Base-by-base conservation (phyloP, 306 rosid genomes). In the Quercus wislizeni region DNA sequence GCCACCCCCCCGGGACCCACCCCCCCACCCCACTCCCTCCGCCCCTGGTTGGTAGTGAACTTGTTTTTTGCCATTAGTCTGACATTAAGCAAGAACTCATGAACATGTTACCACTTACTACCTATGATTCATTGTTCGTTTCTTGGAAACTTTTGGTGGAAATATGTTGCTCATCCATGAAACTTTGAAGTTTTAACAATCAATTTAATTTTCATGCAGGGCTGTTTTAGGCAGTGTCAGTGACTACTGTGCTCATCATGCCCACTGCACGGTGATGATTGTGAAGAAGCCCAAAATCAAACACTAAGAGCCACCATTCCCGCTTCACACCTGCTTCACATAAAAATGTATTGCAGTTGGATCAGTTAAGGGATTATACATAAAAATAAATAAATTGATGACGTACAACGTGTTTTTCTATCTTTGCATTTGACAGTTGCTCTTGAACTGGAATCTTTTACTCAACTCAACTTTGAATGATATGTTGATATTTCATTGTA, bases 171-270 rank as follows among this genome's bases (percentile, higher is more conserved):
- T 49, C 17, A 10, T 10, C 14, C 54, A 12, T 12, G 17, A 3
- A 12, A 12, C 3, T 49, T 6, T 35, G 41, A 35, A 35, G 41
- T 35, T 59, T 21, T 59, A 27, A 23, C 65, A 23, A 10, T 59
- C 11, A 9, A 59, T 59, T 23, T 59, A 28, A 59, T 23, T 59
- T 23, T 23, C 21, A 5, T 80, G 90, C 97, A 89, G 98, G 88
- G 96, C 91, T 20, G 85, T 90, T 41, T 78, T 94, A 11, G 96
- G 93, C 2, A 92, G 97, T 73, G 94, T 92, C 20, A 94, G 98
- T 86, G 98, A 92, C 83, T 90, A 90, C 11, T 94, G 97, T 84
- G 82, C 91, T 52, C 94, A 88, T 80, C 92, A 90, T 77, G 98
- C 97, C 76, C 88, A 83, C 79, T 90, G 94, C 89, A 81, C 89